Evolutionary conservation across 1,284 basidiomycete genomes (phyloP).

Genomic region (Heterobasidion occidentale): DNA sequence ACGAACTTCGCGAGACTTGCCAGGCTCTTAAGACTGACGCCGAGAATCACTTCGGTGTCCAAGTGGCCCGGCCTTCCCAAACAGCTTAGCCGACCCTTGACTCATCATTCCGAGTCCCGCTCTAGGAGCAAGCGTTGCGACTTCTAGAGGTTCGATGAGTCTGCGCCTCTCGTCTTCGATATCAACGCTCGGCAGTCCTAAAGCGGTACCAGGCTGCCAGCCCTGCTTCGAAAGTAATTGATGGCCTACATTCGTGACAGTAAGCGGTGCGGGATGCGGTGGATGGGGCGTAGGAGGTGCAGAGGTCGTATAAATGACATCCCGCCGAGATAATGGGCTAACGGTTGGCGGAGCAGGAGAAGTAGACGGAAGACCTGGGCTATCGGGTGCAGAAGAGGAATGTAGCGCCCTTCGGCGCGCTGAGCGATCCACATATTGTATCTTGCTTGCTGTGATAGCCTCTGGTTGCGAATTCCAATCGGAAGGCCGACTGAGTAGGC

Average conservation of each 20-base stretch:
- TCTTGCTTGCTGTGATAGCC: neutral
- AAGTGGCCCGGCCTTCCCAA: too few species aligned
- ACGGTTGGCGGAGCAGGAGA: conserved; percentile 4
- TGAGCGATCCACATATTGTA: conserved; percentile 55
- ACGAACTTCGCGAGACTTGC: too few species aligned
- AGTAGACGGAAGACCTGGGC: conserved; percentile 20
- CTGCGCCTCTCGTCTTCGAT: too few species aligned
- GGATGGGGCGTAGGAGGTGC: conserved; percentile 5
- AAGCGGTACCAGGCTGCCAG: conserved; percentile 58
- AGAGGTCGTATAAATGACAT: neutral
- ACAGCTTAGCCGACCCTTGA: too few species aligned
- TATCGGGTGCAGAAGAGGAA: conserved; percentile 37
- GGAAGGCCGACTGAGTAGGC: conserved; percentile 43
- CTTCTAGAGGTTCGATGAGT: too few species aligned
- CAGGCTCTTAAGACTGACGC: too few species aligned
- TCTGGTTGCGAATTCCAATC: conserved; percentile 6
- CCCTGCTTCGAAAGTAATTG: conserved; percentile 62
- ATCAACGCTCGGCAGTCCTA: conserved; percentile 32
- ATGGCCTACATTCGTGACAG: conserved; percentile 50
- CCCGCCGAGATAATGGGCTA: too few species aligned
- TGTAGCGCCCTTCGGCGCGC: conserved; percentile 55
- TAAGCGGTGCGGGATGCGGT: too few species aligned
- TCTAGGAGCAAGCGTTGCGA: too few species aligned
- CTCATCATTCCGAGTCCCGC: too few species aligned
- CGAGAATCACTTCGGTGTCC: too few species aligned